A percentile compares a stretch with the other conserved stretches of the same genome.
These are phyloP conservation scores for Ciborinia camelliae DNA, from an alignment of 2,329 filamentous ascomycete species.

Conservation along the genomic window DNA sequence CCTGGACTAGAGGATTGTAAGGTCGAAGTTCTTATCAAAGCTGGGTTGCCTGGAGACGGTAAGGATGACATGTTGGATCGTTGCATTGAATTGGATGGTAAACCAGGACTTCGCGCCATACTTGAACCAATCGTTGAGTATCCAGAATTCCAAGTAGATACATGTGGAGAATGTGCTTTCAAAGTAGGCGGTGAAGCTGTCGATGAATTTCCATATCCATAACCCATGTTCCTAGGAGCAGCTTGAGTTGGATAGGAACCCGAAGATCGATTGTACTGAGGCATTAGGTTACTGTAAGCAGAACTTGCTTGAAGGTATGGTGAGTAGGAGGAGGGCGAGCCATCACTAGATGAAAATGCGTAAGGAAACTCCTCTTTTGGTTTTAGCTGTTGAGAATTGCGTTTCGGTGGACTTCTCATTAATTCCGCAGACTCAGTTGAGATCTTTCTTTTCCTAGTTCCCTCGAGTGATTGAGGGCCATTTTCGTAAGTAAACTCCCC, in stretches of 20 bases:
- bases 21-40: conserved; percentile 65
- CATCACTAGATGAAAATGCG: conserved; percentile 50
- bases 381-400: conserved; percentile 45
- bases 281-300: conserved; percentile 39
- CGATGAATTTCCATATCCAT: conserved; percentile 43
- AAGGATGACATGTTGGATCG: conserved; percentile 28
- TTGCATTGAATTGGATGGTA: conserved; percentile 37
- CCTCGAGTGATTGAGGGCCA: conserved; percentile 40
- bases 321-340: conserved; percentile 44
- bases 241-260: conserved; percentile 35
- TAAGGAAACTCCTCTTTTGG: conserved; percentile 51
- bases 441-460: conserved; percentile 54
- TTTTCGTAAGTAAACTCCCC: conserved; percentile 60
- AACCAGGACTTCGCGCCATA: conserved; percentile 43
- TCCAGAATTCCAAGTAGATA: conserved; percentile 46
- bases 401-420: conserved; percentile 47
- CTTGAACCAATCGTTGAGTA: conserved; percentile 45
- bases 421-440: conserved; percentile 48
- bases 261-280: conserved; percentile 41
- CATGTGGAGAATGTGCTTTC: conserved; percentile 48
- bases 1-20: conserved; percentile 49
- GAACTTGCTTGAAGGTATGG: conserved; percentile 49
- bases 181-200: conserved; percentile 43
- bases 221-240: conserved; percentile 42
- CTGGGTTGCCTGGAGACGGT: conserved; percentile 47